Conservation (phyloP, 768 basidiomycete genomes). For the Nidula microcarpa region DNA sequence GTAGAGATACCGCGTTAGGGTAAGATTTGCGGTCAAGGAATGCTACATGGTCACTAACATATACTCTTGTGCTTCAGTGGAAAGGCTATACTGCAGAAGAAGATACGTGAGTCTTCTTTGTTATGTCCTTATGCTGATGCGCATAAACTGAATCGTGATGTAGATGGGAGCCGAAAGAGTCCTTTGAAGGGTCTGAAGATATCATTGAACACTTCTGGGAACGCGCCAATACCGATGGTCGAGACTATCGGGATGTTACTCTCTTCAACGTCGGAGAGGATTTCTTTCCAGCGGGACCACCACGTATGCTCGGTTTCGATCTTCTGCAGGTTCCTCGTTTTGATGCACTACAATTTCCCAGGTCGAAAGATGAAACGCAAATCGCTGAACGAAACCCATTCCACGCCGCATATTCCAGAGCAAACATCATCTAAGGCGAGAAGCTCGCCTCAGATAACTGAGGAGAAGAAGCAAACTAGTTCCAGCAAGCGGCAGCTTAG, state of each 20-base stretch:
- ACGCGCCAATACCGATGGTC: constrained; percentile 39
- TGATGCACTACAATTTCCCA: no score
- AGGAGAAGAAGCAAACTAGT: no score
- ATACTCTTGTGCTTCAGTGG: constrained; percentile 41
- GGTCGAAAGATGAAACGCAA: no score
- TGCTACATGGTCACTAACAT: background rate
- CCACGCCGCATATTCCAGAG: no score
- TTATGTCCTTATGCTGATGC: background rate
- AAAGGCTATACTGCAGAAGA: constrained; percentile 51
- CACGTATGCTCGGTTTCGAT: constrained; percentile 35
- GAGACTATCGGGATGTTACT: constrained; percentile 45
- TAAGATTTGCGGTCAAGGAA: constrained; percentile 20
- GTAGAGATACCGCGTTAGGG: constrained; percentile 59
- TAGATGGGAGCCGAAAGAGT: constrained; percentile 69
- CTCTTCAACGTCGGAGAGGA: constrained; percentile 54
- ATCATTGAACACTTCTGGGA: constrained; percentile 52
- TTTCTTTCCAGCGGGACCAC: constrained; percentile 54
- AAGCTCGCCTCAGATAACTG: no score
- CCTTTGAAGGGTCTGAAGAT: constrained; percentile 55
- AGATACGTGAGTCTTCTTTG: constrained; percentile 47
- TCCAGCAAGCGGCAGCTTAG: no score
- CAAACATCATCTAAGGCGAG: no score
- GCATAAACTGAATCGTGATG: background rate
- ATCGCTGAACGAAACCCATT: no score
- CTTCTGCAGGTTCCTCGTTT: no score